Evolutionary conservation across 495 filamentous ascomycete species (phyloP).

Genomic region (Podospora australis): DNA sequence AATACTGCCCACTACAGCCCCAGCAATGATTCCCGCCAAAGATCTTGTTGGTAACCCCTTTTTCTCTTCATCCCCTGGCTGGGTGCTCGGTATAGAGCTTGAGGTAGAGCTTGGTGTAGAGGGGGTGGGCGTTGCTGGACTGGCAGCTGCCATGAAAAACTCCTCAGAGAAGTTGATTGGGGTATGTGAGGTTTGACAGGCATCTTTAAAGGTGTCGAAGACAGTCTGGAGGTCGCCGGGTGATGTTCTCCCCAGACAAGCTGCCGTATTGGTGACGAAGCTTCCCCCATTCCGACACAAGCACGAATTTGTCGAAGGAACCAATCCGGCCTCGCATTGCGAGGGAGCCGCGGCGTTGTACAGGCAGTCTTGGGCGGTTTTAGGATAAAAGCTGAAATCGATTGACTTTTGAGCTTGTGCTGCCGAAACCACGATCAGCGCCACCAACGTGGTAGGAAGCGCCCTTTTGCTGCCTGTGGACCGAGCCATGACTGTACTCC

Average conservation of each 20-base stretch:
- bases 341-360: slow-evolving; percentile 26
- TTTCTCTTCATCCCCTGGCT: background rate
- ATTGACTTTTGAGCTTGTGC: slow-evolving; percentile 18
- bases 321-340: slow-evolving; percentile 26
- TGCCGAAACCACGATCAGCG: slow-evolving; percentile 27
- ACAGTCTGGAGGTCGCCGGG: slow-evolving; percentile 25
- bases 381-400: slow-evolving; percentile 40
- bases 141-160: slow-evolving; percentile 23
- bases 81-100: background rate
- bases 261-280: slow-evolving; percentile 38
- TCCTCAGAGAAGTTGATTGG: slow-evolving; percentile 21
- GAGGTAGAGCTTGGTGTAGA: slow-evolving; percentile 3
- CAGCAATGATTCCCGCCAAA: slow-evolving; percentile 23
- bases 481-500: no score
- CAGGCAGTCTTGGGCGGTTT: slow-evolving; percentile 33
- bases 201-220: slow-evolving; percentile 29
- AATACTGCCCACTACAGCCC: slow-evolving; percentile 17
- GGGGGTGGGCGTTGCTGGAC: slow-evolving; percentile 1
- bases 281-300: slow-evolving; percentile 38
- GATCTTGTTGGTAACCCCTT: slow-evolving; percentile 15
- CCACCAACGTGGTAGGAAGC: slow-evolving; percentile 19
- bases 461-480: slow-evolving; percentile 1
- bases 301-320: slow-evolving; percentile 33
- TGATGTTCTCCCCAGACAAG: slow-evolving; percentile 31
- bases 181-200: slow-evolving; percentile 25